Conservation (phyloP, 805 yeast genomes). For the Candida michaelii region DNA sequence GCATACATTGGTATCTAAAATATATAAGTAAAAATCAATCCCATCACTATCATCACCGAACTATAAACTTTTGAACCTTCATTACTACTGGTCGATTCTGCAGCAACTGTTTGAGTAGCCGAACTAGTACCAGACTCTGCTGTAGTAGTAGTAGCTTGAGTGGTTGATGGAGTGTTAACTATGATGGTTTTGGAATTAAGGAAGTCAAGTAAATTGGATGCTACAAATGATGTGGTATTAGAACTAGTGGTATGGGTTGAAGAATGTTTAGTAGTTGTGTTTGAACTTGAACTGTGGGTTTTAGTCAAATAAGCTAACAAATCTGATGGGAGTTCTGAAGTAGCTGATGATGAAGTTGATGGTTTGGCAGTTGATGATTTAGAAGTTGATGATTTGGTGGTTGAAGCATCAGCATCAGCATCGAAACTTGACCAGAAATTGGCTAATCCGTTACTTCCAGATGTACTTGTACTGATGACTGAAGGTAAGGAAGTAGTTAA, state of each 20-base stretch:
- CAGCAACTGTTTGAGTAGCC: slow-evolving; percentile 4
- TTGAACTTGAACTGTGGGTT: neutral
- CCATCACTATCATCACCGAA: neutral
- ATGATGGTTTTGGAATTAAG: neutral
- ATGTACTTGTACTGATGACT: neutral
- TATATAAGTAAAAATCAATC: neutral
- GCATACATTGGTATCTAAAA: neutral
- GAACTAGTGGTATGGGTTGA: neutral
- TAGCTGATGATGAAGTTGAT: neutral
- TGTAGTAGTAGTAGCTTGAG: neutral
- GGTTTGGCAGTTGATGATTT: neutral
- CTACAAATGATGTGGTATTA: neutral
- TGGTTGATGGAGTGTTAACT: neutral
- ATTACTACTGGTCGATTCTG: slow-evolving; percentile 6
- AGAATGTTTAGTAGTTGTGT: neutral
- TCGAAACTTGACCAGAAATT: slow-evolving; percentile 14
- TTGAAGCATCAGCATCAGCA: neutral
- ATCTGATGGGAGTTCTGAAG: slow-evolving; percentile 11
- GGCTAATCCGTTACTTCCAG: slow-evolving; percentile 1
- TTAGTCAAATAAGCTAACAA: slow-evolving; percentile 8
- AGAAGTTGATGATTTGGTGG: neutral
- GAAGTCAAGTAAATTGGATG: slow-evolving; percentile 9
- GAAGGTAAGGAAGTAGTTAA: neutral
- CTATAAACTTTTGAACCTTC: slow-evolving; percentile 6
- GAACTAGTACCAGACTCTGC: slow-evolving; percentile 1